phyloP scores from a whole-genome alignment of 2,329 filamentous ascomycete species.

The Neonectria ditissima region DNA sequence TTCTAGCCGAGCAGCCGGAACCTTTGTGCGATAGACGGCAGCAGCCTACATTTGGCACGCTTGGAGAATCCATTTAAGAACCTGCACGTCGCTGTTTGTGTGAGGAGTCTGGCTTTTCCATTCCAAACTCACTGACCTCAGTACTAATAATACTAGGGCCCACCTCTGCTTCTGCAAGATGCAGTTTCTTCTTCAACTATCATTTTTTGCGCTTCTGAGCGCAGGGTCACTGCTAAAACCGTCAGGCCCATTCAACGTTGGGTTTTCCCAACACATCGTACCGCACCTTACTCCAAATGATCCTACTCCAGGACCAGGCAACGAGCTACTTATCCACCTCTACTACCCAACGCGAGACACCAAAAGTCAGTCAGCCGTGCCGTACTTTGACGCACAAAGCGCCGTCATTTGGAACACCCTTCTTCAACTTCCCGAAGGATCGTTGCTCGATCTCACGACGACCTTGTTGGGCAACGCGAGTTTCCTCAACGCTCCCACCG shows the following conservation, averaged over 20 bases:
- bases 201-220: background rate
- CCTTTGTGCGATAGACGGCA: background rate
- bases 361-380: background rate
- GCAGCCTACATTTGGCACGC: background rate
- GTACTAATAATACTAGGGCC: too few species aligned
- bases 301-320: background rate
- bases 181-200: background rate
- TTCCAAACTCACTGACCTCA: too few species aligned
- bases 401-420: background rate
- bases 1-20: background rate
- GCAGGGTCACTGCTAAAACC: background rate
- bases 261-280: background rate
- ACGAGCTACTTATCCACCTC: background rate
- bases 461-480: background rate
- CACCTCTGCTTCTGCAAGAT: background rate
- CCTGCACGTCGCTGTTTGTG: background rate
- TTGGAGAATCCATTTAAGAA: background rate
- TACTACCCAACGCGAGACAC: conserved; percentile 2
- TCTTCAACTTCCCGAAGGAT: background rate
- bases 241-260: background rate
- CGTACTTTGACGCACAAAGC: background rate
- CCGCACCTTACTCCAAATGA: background rate
- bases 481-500: background rate
- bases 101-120: background rate
- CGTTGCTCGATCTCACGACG: background rate